Evolutionary conservation across 225 moss, liverwort and hornwort species (phyloP).

Genomic region (Antitrichia curtipendula): DNA sequence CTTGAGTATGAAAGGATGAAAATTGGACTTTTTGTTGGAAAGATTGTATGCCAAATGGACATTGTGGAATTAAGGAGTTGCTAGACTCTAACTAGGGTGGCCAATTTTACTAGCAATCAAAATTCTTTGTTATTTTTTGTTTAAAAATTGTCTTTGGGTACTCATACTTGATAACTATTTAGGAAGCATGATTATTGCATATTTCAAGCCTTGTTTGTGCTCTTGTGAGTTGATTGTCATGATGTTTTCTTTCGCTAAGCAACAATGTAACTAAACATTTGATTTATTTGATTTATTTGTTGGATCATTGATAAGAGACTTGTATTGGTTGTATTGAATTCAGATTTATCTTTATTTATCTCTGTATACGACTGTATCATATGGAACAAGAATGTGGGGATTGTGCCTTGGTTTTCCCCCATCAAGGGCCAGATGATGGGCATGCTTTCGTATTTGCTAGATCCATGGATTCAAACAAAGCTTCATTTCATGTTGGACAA

Average conservation of each 20-base stretch:
- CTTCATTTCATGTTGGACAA: not conserved
- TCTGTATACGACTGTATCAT: rapidly evolving
- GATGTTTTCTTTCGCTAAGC: not conserved
- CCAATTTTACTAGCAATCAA: rapidly evolving
- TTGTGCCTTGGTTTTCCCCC: not conserved
- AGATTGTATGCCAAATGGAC: no score
- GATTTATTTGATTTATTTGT: no score
- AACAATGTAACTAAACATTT: not conserved
- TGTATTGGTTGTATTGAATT: not conserved
- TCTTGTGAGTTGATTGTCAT: not conserved
- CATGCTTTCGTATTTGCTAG: rapidly evolving
- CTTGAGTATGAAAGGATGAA: not conserved
- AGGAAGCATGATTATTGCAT: not conserved
- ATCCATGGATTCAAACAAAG: rapidly evolving
- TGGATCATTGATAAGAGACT: not conserved
- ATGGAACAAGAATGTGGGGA: not conserved
- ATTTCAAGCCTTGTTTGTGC: not conserved
- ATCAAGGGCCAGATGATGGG: rapidly evolving
- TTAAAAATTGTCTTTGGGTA: not conserved
- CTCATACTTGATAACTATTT: not conserved
- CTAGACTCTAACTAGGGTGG: not conserved
- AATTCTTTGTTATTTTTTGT: not conserved
- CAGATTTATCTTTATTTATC: no score
- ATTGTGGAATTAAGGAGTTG: not conserved
- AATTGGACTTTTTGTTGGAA: not conserved